Evolutionary conservation across 1,284 basidiomycete genomes (phyloP), one percentile per base, ranked within the genome.

Genomic region (Polyporus tsugae): DNA sequence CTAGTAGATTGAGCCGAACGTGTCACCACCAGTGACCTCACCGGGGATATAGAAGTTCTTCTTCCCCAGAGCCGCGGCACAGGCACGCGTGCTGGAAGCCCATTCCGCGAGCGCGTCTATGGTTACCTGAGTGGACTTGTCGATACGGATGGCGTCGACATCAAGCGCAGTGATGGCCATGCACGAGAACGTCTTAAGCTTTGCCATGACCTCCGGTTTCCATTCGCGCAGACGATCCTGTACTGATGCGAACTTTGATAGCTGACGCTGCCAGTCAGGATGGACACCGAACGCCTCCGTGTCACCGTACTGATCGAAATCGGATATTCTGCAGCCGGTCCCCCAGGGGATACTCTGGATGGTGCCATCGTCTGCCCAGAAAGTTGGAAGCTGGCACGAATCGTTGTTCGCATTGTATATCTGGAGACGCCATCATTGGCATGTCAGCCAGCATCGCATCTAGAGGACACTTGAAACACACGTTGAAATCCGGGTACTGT

Each of bases 231-330:
- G 86, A 87, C 95, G 94, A 80, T 97, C 95, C 78, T 97, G 95
- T 5, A 97, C 95, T 66, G 95, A 96, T 49, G 95, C 95, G 80
- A 97, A 97, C 80, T 97, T 97, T 74, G 94, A 89, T 36, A 97
- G 83, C 79, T 97, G 94, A 87, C 95, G 95, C 77, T 97, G 87
- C 93, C 93, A 96, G 80, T 95, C 92, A n/a, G 92, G 91, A 76
- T 94, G 95, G 44, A 97, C 95, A 91, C 95, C 95, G 78, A 97
- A 97, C 70, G 95, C 95, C 80, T 97, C 95, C 87, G 95, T 94
- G 81, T 97, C 95, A 71, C 95, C 95, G 75, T 93, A 97, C 72
- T 96, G 95, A 80, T 97, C 95, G 75, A 97, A 96, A 71, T 96
- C 94, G 36, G 92, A 95, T 36, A 82, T 80, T 73, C 90, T 84